Percentiles rank a stretch among this genome's conserved stretches.
Evolutionary conservation across 2,329 filamentous ascomycete species (phyloP).

Genomic region (Teratosphaeria pseudoeucalypti): DNA sequence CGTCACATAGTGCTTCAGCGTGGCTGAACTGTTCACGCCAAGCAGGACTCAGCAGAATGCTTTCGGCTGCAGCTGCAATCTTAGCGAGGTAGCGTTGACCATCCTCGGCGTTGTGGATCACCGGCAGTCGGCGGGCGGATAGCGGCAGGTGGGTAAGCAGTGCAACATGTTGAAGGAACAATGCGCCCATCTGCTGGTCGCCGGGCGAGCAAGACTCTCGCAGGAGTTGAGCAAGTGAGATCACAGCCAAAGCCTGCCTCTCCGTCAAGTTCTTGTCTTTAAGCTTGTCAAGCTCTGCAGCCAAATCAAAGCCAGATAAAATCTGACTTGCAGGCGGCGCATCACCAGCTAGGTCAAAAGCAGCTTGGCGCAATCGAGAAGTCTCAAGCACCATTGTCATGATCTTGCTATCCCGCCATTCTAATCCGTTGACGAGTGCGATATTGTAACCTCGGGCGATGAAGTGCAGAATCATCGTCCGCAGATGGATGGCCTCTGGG

Average conservation of each 20-base stretch:
- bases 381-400: constrained; percentile 40
- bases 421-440: constrained; percentile 52
- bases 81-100: constrained; percentile 12
- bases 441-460: constrained; percentile 48
- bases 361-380: constrained; percentile 6
- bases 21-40: constrained; percentile 25
- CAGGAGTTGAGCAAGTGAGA: constrained; percentile 15
- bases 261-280: constrained; percentile 11
- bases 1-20: constrained; percentile 29
- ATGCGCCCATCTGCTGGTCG: constrained; percentile 8
- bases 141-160: constrained; percentile 21
- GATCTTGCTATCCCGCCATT: constrained; percentile 54
- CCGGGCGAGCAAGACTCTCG: constrained; percentile 3
- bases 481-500: constrained; percentile 18
- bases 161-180: constrained; percentile 22
- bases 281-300: constrained; percentile 10
- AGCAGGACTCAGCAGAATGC: constrained; percentile 27
- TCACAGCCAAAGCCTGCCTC: constrained; percentile 17
- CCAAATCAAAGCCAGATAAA: constrained; percentile 5
- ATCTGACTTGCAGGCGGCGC: background rate
- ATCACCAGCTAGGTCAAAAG: background rate
- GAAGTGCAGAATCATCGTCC: constrained; percentile 46
- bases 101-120: constrained; percentile 2
- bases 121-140: constrained; percentile 17
- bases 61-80: constrained; percentile 29